Evolutionary conservation across 2,329 filamentous ascomycete species (phyloP).

Genomic region (Pseudonectria foliicola): DNA sequence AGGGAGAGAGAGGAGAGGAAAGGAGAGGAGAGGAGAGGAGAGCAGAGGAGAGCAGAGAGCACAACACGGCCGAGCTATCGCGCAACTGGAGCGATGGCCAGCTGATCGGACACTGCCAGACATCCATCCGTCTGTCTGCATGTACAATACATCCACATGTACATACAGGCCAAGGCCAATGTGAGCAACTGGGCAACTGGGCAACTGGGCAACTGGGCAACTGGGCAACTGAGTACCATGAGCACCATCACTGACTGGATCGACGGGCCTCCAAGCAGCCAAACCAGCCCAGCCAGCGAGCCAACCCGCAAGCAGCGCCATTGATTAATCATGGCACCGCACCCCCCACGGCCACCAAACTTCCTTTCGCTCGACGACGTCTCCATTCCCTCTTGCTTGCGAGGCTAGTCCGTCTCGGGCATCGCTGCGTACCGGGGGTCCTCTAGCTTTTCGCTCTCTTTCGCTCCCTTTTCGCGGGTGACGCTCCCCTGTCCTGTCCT

Average conservation of each 20-base stretch:
- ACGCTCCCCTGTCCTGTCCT: too few species aligned
- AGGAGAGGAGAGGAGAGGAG: too few species aligned
- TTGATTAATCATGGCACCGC: slow-evolving; percentile 10
- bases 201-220: slow-evolving; percentile 1
- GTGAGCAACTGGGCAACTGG: background rate
- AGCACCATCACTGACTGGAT: slow-evolving; percentile 3
- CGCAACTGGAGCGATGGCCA: too few species aligned
- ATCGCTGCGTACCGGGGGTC: background rate
- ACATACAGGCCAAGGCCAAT: too few species aligned
- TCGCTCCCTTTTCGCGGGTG: too few species aligned
- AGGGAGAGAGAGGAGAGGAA: too few species aligned
- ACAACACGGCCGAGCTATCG: too few species aligned
- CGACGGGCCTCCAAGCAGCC: slow-evolving; percentile 12
- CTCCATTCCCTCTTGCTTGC: slow-evolving; percentile 21
- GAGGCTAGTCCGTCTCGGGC: slow-evolving; percentile 17
- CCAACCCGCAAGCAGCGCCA: slow-evolving; percentile 9
- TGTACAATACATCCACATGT: too few species aligned
- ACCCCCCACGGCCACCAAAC: slow-evolving; percentile 22
- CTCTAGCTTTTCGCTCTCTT: too few species aligned
- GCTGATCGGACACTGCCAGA: too few species aligned
- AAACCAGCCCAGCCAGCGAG: slow-evolving; percentile 15
- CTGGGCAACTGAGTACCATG: slow-evolving; percentile 3
- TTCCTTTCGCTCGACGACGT: slow-evolving; percentile 16
- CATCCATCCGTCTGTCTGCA: too few species aligned
- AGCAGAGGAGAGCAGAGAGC: too few species aligned